Conservation (phyloP, 1,284 basidiomycete genomes). For the Tilletiopsis washingtonensis region DNA sequence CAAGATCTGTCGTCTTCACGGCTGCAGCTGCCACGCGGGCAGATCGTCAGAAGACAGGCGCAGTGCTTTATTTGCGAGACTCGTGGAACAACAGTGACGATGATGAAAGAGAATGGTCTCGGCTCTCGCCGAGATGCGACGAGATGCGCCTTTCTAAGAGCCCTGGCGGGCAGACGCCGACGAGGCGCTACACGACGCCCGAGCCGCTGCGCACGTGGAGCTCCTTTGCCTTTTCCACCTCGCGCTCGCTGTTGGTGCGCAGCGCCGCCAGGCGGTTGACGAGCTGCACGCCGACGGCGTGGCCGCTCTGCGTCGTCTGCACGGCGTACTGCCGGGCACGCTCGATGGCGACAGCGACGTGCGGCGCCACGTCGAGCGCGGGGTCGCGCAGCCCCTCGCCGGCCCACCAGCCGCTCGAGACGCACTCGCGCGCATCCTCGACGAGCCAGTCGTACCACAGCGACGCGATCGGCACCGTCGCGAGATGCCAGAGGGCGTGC, state of each 20-base stretch:
- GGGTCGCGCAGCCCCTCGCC: constrained; percentile 8
- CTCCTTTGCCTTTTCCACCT: background rate
- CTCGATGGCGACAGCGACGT: background rate
- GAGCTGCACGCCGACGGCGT: background rate
- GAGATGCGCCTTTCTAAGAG: too few species aligned
- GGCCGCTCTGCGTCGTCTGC: background rate
- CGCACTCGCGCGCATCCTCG: constrained; percentile 38
- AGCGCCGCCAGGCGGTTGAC: background rate
- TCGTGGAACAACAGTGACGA: too few species aligned
- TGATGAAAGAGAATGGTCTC: too few species aligned
- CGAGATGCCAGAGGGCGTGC: constrained; percentile 87
- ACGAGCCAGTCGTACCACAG: constrained; percentile 61
- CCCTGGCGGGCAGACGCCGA: too few species aligned
- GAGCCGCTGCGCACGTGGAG: too few species aligned
- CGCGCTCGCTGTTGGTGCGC: background rate
- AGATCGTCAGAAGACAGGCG: too few species aligned
- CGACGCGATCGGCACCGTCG: constrained; percentile 69
- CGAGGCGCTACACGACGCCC: too few species aligned
- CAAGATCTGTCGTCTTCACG: too few species aligned
- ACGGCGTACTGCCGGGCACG: background rate
- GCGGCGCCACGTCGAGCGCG: background rate
- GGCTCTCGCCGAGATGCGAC: too few species aligned
- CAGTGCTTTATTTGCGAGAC: too few species aligned
- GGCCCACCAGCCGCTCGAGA: constrained; percentile 30
- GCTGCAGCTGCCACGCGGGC: too few species aligned